Evolutionary conservation across 108 stramenopile species (phyloP).

Genomic region (Asterionellopsis glacialis): DNA sequence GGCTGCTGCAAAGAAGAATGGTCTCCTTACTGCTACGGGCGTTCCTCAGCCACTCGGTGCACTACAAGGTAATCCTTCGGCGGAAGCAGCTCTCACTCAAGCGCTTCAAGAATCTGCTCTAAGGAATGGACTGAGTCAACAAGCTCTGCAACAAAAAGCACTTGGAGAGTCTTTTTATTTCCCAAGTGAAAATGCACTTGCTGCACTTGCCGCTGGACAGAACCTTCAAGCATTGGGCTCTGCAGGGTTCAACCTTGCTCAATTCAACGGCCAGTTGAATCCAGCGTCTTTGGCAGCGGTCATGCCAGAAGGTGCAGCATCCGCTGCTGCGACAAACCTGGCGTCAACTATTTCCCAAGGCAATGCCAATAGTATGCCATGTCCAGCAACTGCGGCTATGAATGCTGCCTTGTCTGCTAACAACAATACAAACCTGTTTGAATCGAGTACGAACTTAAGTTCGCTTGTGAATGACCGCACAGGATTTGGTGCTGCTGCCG

Average conservation of each 20-base stretch:
- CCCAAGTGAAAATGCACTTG: not conserved
- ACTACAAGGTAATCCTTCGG: slow-evolving; percentile 2
- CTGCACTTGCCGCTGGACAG: slow-evolving; percentile 1
- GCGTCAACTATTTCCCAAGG: not conserved
- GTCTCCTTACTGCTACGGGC: slow-evolving; percentile 18
- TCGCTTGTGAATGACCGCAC: not conserved
- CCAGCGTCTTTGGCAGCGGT: slow-evolving; percentile 3
- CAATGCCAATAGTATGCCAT: slow-evolving; percentile 3
- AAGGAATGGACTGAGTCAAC: slow-evolving; percentile 10
- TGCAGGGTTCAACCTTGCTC: too few species aligned
- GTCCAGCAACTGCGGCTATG: slow-evolving; percentile 49
- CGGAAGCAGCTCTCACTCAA: slow-evolving; percentile 7
- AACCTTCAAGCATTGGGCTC: not conserved
- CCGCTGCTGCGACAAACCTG: slow-evolving; percentile 6
- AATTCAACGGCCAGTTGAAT: not conserved
- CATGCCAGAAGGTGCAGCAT: not conserved
- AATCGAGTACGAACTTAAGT: too few species aligned
- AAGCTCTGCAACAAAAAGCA: not conserved
- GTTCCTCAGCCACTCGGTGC: not conserved
- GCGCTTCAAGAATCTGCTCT: slow-evolving; percentile 10
- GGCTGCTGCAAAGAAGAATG: slow-evolving; percentile 7
- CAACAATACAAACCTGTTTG: too few species aligned
- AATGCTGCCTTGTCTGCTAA: slow-evolving; percentile 25
- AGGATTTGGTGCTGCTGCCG: too few species aligned
- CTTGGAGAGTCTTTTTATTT: not conserved